These are phyloP conservation scores for Chenopodium album DNA, from an alignment of 148 eudicot genomes.

Conservation along the genomic window DNA sequence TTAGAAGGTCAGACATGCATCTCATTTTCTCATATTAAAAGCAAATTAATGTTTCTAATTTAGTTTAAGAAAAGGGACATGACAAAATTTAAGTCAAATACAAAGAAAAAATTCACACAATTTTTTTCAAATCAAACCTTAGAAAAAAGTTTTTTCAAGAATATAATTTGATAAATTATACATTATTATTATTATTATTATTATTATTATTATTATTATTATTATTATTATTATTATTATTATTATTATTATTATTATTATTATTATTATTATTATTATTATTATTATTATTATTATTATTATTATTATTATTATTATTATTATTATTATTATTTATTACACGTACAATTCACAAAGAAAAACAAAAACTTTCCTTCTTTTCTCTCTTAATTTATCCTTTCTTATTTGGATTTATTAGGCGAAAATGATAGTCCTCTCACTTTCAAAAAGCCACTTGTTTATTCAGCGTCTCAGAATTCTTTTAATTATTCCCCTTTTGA, in stretches of 20 bases:
- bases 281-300: too few relatives aligned
- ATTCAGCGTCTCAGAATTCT: constrained; percentile 19
- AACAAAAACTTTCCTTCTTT: not conserved
- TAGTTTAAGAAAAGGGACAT: not conserved
- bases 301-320: too few relatives aligned
- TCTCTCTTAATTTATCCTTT: not conserved
- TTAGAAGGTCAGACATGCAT: not conserved
- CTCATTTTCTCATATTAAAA: not conserved
- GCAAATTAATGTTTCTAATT: not conserved
- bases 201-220: too few relatives aligned
- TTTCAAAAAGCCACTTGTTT: constrained; percentile 31
- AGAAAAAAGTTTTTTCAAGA: not conserved
- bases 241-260: too few relatives aligned
- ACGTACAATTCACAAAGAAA: not conserved
- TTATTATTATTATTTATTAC: too few relatives aligned
- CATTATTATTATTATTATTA: not conserved
- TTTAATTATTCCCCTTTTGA: not conserved
- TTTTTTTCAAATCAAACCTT: not conserved
- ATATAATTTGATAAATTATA: not conserved
- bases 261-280: too few relatives aligned
- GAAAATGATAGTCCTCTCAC: constrained; percentile 35
- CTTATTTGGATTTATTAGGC: constrained; percentile 32
- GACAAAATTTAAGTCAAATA: not conserved
- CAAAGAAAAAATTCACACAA: not conserved
- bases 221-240: too few relatives aligned